phyloP scores from a whole-genome alignment of 2,329 filamentous ascomycete species.

The Eutypella sp. region DNA sequence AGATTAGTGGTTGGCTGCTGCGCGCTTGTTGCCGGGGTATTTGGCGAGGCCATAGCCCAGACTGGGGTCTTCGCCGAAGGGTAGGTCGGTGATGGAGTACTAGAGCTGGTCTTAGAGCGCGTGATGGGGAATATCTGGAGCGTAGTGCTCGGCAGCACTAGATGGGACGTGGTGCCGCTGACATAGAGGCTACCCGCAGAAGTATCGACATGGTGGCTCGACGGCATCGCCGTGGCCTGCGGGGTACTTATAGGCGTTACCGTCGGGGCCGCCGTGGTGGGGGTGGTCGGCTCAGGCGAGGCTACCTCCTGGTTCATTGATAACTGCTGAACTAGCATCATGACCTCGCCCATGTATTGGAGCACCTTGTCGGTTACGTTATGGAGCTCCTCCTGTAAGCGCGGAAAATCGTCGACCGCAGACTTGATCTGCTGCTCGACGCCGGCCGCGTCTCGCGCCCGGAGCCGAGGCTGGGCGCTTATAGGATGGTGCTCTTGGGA shows the following conservation, averaged over 20 bases:
- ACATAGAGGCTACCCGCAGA: background rate
- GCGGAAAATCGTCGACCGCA: background rate
- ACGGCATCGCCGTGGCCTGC: background rate
- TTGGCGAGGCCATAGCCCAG: background rate
- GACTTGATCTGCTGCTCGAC: background rate
- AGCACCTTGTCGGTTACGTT: slow-evolving; percentile 5
- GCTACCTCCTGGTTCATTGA: background rate
- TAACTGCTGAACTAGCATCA: background rate
- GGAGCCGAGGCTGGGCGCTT: background rate
- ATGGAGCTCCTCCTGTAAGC: slow-evolving; percentile 1
- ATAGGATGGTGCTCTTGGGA: background rate
- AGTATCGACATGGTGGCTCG: background rate
- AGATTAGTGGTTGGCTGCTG: no score
- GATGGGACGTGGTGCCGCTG: background rate
- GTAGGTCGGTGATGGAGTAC: background rate
- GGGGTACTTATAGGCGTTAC: background rate
- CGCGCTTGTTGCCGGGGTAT: background rate
- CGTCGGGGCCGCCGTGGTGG: background rate
- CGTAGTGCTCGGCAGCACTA: background rate
- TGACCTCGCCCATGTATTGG: slow-evolving; percentile 2
- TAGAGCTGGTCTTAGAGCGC: background rate
- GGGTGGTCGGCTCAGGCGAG: background rate
- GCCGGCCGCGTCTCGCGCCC: background rate
- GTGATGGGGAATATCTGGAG: background rate
- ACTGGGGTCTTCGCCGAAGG: background rate